Percentiles rank a stretch among this genome's conserved stretches.
These are phyloP conservation scores for Karstenula rhodostoma DNA, from an alignment of 2,329 filamentous ascomycete genomes.

Conservation along the genomic window DNA sequence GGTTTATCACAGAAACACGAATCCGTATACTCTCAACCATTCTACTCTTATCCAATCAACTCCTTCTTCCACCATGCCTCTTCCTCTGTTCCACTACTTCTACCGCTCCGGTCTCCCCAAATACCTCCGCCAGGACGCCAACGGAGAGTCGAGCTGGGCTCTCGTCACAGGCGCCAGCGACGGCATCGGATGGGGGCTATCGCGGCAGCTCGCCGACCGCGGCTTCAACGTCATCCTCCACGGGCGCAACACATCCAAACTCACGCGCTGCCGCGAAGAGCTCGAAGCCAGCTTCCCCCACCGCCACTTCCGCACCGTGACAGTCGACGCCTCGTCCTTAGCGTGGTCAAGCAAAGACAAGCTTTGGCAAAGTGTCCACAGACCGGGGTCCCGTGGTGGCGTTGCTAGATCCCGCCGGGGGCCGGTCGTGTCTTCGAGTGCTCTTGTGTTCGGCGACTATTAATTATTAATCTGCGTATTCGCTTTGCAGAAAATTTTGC, in stretches of 20 bases:
- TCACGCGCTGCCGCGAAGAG: slow-evolving; percentile 50
- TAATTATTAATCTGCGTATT: neutral
- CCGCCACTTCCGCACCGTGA: slow-evolving; percentile 15
- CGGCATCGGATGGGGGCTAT: slow-evolving; percentile 93
- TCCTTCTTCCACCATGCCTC: slow-evolving; percentile 2
- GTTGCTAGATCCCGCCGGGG: no score
- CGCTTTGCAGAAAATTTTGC: neutral
- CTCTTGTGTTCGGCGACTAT: neutral
- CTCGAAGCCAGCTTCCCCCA: slow-evolving; percentile 15
- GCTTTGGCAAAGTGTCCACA: no score
- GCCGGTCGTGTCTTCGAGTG: no score
- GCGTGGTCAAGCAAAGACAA: neutral
- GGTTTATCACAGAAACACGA: neutral
- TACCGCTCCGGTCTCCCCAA: slow-evolving; percentile 20
- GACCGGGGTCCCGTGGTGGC: no score
- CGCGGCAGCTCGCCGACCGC: slow-evolving; percentile 81
- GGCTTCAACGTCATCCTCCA: slow-evolving; percentile 93
- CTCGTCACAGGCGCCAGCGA: slow-evolving; percentile 92
- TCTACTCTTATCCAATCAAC: neutral
- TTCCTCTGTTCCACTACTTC: slow-evolving; percentile 20
- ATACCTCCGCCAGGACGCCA: slow-evolving; percentile 11
- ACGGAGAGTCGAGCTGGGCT: slow-evolving; percentile 66
- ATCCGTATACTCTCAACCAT: neutral
- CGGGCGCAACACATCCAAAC: slow-evolving; percentile 89
- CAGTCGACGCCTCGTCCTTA: slow-evolving; percentile 15